A percentile compares a stretch with the other conserved stretches of the same genome.
Evolutionary conservation across 1,284 basidiomycete species (phyloP).

Genomic region (Pseudozyma thailandica): DNA sequence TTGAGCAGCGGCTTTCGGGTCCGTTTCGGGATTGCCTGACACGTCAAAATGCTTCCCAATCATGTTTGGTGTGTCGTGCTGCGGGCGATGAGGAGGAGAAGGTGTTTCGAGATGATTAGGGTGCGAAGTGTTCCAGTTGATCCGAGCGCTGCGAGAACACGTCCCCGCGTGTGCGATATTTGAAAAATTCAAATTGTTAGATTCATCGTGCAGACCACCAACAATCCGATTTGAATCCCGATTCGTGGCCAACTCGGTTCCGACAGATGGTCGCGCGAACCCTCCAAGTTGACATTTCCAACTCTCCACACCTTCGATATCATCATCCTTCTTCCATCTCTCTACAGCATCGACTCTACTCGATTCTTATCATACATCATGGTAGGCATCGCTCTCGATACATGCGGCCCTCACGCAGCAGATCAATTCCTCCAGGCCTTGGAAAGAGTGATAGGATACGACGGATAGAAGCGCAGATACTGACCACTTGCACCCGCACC

Average conservation of each 20-base stretch:
- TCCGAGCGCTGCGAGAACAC: constrained; percentile 15
- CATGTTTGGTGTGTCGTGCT: constrained; percentile 10
- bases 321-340: neutral
- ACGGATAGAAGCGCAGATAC: no score
- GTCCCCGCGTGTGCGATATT: neutral
- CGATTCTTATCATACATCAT: neutral
- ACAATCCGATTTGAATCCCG: constrained; percentile 1
- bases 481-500: no score
- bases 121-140: neutral
- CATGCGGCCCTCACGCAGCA: neutral
- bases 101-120: neutral
- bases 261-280: constrained; percentile 4
- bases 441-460: no score
- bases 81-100: neutral
- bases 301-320: neutral
- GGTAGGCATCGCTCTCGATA: neutral
- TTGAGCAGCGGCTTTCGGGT: constrained; percentile 44
- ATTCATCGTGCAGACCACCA: neutral
- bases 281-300: neutral
- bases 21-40: constrained; percentile 28
- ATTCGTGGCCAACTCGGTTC: constrained; percentile 3
- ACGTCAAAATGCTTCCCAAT: constrained; percentile 12
- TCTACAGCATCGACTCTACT: neutral
- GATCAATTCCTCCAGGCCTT: no score
- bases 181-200: constrained; percentile 6